A percentile compares a stretch with the other conserved stretches of the same genome.
Conservation (phyloP, 116 monocot genomes). For the Iris pallida region DNA sequence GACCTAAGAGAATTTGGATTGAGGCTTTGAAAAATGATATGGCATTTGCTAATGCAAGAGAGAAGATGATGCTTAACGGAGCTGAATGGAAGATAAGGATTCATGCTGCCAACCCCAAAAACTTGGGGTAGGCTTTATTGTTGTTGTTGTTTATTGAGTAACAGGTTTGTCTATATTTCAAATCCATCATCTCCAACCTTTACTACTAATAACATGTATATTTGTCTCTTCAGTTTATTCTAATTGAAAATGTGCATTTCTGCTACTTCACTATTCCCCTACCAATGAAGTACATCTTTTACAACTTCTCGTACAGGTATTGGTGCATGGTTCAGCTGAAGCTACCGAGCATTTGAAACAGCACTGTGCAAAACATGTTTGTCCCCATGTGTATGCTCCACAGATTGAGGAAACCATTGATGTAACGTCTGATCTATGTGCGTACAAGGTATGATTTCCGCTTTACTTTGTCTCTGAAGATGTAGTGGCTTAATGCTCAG, state of each 20-base stretch:
- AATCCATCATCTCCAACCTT: too few relatives aligned
- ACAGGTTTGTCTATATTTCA: too few relatives aligned
- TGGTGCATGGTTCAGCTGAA: conserved; percentile 95
- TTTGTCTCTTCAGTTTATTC: not conserved
- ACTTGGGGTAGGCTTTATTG: too few relatives aligned
- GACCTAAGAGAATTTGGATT: too few relatives aligned
- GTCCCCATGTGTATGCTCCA: conserved; percentile 94
- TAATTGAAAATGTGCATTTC: not conserved
- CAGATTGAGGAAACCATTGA: conserved; percentile 91
- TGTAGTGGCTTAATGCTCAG: not conserved
- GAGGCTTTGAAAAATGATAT: too few relatives aligned
- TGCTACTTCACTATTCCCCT: not conserved
- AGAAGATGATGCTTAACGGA: too few relatives aligned
- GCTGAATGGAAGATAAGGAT: too few relatives aligned
- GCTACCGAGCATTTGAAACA: conserved; percentile 96
- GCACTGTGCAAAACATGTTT: conserved; percentile 69
- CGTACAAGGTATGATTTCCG: conserved; percentile 70
- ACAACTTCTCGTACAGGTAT: conserved; percentile 43
- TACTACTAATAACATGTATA: too few relatives aligned
- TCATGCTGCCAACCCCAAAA: too few relatives aligned
- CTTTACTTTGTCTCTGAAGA: not conserved
- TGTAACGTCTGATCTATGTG: conserved; percentile 95
- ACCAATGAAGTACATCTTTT: not conserved
- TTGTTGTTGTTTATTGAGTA: too few relatives aligned
- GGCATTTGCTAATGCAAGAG: too few relatives aligned